Base-by-base conservation (phyloP, 345 rosid genomes). In the Bruguiera parviflora region DNA sequence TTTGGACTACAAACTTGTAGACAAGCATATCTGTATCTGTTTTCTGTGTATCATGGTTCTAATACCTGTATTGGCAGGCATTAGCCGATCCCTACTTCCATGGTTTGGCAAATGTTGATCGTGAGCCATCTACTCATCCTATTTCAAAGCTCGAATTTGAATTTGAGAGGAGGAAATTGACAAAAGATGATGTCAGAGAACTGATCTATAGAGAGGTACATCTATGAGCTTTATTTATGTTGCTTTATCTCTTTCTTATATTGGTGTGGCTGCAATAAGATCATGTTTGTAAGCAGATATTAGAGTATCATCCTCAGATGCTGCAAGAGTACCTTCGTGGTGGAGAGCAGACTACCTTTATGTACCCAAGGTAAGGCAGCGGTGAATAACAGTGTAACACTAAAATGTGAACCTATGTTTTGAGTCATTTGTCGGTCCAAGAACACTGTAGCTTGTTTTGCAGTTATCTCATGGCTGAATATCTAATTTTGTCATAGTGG, bases 221-320 rank as follows among this genome's bases (percentile, higher is more conserved):
- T 27, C 16, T 16, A 58, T 25, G 24, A 63, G 58, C 5, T 62
- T 63, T 22, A 32, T 68, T 61, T 75, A 58, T 65, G 61, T 71
- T 68, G 59, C 24, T 61, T 49, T 55, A 27, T 46, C 74, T 53
- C 20, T 29, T 60, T 72, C 58, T 35, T 19, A 22, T 53, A 55
- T 53, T 56, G 49, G 10, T 58, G 4, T 63, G 65, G 20, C 53
- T 32, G 13, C 64, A 49, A 70, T 37, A 52, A 73, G 49, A 43
- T 29, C 49, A 61, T 57, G 61, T 81, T 64, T 61, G 56, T 75
- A 56, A 65, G 74, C 87, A 93, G 98, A 93, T 91, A 76, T 72
- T 94, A 73, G 98, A 94, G 75, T 94, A 94, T 79, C 98, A 94
- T 85, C 98, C 98, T 32, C 95, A 89, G 74, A 91, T 94, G 98